Conservation (phyloP, 768 basidiomycete species). For the Suillus spraguei region DNA sequence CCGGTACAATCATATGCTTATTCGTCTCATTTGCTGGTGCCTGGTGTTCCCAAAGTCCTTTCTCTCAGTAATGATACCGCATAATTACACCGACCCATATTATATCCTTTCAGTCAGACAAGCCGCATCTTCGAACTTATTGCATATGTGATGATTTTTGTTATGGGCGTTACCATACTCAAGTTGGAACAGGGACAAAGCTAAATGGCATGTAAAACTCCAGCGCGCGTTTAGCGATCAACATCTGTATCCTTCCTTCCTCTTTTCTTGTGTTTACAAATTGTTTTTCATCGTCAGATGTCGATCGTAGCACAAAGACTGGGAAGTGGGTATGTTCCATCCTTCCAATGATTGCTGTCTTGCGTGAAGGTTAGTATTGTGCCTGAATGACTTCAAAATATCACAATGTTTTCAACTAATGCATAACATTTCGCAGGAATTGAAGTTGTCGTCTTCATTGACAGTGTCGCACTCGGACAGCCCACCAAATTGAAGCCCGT, state of each 20-base stretch:
- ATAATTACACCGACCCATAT: background rate
- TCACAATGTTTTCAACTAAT: background rate
- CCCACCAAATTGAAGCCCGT: slow-evolving; percentile 86
- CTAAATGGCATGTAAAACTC: slow-evolving; percentile 93
- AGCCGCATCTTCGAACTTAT: slow-evolving; percentile 73
- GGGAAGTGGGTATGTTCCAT: slow-evolving; percentile 89
- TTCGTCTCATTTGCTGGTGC: slow-evolving; percentile 81
- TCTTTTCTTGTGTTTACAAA: background rate
- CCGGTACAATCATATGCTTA: slow-evolving; percentile 74
- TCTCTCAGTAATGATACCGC: background rate
- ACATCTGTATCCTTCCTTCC: slow-evolving; percentile 35
- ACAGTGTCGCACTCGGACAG: slow-evolving; percentile 87
- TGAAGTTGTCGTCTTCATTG: slow-evolving; percentile 92
- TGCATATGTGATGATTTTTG: slow-evolving; percentile 80
- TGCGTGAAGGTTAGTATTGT: slow-evolving; percentile 73
- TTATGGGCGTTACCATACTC: slow-evolving; percentile 94
- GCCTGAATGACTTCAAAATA: background rate
- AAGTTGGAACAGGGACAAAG: slow-evolving; percentile 92
- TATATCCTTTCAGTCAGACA: slow-evolving; percentile 30
- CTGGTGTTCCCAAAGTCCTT: background rate
- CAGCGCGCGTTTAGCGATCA: slow-evolving; percentile 70
- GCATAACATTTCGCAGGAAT: slow-evolving; percentile 48
- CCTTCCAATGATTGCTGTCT: slow-evolving; percentile 87
- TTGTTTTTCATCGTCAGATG: slow-evolving; percentile 32
- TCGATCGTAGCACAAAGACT: slow-evolving; percentile 49